phyloP scores from a whole-genome alignment of 192 early-diverging fungal genomes.

The Rhizophagus sp. region DNA sequence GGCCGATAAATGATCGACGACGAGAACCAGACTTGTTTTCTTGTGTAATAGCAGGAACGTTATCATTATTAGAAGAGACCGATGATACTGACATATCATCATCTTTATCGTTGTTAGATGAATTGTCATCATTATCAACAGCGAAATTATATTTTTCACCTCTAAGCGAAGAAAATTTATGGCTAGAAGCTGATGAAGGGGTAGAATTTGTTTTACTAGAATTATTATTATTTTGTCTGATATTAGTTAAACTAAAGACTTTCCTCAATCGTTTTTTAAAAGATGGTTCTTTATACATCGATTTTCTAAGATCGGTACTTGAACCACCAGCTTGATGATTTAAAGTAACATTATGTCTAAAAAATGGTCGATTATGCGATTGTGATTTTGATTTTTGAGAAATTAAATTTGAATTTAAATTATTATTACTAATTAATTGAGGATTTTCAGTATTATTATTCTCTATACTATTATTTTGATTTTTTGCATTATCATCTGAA shows the following conservation, averaged over 20 bases:
- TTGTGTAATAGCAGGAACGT: not conserved
- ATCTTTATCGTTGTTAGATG: not conserved
- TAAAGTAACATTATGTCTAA: not conserved
- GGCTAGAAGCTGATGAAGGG: not conserved
- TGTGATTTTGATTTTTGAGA: not conserved
- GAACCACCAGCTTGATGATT: not conserved
- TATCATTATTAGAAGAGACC: not conserved
- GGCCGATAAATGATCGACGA: not conserved
- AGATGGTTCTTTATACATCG: slow-evolving; percentile 14
- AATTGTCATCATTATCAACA: not conserved
- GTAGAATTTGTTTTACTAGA: not conserved
- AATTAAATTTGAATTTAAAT: not conserved
- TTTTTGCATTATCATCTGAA: not conserved
- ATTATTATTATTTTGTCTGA: slow-evolving; percentile 15
- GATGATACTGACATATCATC: not conserved
- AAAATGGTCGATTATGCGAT: not conserved
- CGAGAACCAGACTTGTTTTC: not conserved
- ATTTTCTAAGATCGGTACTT: slow-evolving; percentile 14
- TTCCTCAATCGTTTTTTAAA: slow-evolving; percentile 2
- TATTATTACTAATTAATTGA: slow-evolving; percentile 14
- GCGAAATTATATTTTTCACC: not conserved
- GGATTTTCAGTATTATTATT: not conserved
- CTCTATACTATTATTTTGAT: not conserved
- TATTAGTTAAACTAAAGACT: slow-evolving; percentile 18
- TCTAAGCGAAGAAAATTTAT: not conserved